phyloP scores from a whole-genome alignment of 495 filamentous ascomycete species.

The Neurospora sp. region DNA sequence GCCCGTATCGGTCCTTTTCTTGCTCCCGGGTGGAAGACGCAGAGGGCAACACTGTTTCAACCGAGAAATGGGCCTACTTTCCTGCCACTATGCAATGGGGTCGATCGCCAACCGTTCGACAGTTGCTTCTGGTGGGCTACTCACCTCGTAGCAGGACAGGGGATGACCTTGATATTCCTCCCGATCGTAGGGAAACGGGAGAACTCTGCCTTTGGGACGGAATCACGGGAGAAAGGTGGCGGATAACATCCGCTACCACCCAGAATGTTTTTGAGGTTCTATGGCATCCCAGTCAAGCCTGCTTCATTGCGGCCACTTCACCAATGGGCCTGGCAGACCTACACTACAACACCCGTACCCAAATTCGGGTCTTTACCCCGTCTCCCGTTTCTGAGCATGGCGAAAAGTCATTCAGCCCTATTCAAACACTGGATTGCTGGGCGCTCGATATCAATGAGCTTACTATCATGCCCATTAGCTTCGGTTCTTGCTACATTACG shows the following conservation, averaged over 20 bases:
- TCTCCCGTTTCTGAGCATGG: constrained; percentile 17
- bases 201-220: constrained; percentile 68
- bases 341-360: constrained; percentile 33
- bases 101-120: constrained; percentile 29
- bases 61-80: constrained; percentile 47
- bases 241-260: constrained; percentile 40
- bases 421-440: constrained; percentile 52
- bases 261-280: constrained; percentile 72
- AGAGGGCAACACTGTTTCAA: constrained; percentile 28
- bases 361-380: constrained; percentile 37
- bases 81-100: constrained; percentile 75
- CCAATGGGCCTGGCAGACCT: constrained; percentile 31
- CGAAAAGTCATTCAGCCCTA: constrained; percentile 21
- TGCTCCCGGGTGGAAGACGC: constrained; percentile 38
- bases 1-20: constrained; percentile 28
- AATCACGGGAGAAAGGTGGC: constrained; percentile 33
- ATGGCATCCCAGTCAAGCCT: constrained; percentile 56
- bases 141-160: constrained; percentile 45
- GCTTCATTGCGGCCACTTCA: constrained; percentile 54
- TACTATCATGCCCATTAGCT: constrained; percentile 45
- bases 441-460: constrained; percentile 86
- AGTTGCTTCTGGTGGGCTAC: constrained; percentile 68
- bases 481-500: constrained; percentile 50
- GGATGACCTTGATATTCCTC: constrained; percentile 44
- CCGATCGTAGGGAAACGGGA: constrained; percentile 43